These are phyloP conservation scores for Delitschia confertaspora DNA, from an alignment of 495 filamentous ascomycete genomes.

Conservation along the genomic window DNA sequence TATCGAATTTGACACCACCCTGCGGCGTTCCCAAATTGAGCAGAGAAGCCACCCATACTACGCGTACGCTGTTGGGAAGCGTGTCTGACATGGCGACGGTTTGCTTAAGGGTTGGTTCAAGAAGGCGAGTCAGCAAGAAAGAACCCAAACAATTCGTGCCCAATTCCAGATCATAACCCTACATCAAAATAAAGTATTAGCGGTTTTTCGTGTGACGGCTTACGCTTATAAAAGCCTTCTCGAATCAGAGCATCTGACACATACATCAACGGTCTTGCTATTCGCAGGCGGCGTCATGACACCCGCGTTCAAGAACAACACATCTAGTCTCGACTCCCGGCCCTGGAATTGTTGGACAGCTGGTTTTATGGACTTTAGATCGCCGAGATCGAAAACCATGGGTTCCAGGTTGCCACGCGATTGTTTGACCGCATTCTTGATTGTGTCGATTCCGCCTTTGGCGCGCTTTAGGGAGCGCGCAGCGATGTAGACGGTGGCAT, in stretches of 20 bases:
- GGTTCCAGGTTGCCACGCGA: conserved; percentile 36
- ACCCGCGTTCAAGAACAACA: conserved; percentile 45
- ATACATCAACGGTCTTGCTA: conserved; percentile 14
- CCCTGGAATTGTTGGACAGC: conserved; percentile 36
- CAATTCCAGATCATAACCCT: conserved; percentile 18
- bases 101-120: conserved; percentile 6
- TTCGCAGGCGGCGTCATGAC: conserved; percentile 40
- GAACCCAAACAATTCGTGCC: conserved; percentile 14
- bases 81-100: background rate
- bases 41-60: conserved; percentile 13
- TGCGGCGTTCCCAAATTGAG: conserved; percentile 8
- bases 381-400: conserved; percentile 39
- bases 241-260: too few relatives aligned
- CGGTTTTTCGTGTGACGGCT: too few relatives aligned
- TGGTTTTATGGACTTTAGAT: conserved; percentile 39
- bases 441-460: conserved; percentile 33
- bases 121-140: conserved; percentile 12
- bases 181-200: too few relatives aligned
- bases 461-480: conserved; percentile 30
- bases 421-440: conserved; percentile 19
- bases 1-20: conserved; percentile 11
- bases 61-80: conserved; percentile 2
- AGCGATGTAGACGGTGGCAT: conserved; percentile 39
- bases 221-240: too few relatives aligned
- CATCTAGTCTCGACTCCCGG: conserved; percentile 40